These are phyloP conservation scores for Beauveria caledonica DNA, from an alignment of 2,329 filamentous ascomycete genomes.

Conservation along the genomic window DNA sequence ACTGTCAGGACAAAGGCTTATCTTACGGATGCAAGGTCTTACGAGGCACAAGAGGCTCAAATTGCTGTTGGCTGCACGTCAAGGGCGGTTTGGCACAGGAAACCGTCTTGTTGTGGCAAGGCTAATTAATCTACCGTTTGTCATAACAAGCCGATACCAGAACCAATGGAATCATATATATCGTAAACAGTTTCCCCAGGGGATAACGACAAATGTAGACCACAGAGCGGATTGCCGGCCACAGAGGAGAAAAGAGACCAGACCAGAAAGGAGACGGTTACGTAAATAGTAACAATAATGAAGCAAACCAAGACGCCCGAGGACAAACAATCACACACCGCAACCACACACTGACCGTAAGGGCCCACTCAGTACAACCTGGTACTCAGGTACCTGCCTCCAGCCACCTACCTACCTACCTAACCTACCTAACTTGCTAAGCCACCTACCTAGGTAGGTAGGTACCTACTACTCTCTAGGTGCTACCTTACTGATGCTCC, in stretches of 20 bases:
- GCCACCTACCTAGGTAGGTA: too few species aligned
- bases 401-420: not conserved
- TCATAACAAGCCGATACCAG: too few species aligned
- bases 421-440: too few species aligned
- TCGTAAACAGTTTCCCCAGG: not conserved
- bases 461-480: too few species aligned
- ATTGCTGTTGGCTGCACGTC: too few species aligned
- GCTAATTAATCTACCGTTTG: too few species aligned
- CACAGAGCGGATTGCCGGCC: not conserved
- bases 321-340: conserved; percentile 2
- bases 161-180: not conserved
- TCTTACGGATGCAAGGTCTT: too few species aligned
- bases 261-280: not conserved
- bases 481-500: conserved; percentile 14
- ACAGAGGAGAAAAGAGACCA: not conserved
- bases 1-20: too few species aligned
- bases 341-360: not conserved
- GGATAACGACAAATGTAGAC: too few species aligned
- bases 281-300: conserved; percentile 1
- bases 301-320: not conserved
- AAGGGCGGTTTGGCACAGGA: too few species aligned
- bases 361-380: not conserved
- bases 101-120: too few species aligned
- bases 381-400: not conserved
- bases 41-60: too few species aligned